Evolutionary conservation across 805 yeast species (phyloP), one percentile per base, ranked within the genome.

Genomic region (Metschnikowia cerradonensis): DNA sequence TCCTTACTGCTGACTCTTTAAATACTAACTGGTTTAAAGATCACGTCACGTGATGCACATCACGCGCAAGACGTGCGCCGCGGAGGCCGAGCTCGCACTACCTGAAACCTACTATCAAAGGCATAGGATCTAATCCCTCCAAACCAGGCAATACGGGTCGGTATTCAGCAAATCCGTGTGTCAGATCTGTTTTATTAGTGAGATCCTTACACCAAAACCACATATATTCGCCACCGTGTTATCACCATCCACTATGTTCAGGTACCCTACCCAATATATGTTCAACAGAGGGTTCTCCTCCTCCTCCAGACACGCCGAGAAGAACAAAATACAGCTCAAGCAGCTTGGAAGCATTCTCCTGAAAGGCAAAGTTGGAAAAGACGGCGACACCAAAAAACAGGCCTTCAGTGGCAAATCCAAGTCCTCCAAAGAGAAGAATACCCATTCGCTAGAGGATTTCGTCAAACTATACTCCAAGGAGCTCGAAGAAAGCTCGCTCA

Each of bases 271-370:
- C n/a, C 30, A 39, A 8, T 31, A 39, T 10, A 14, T 14, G 32
- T n/a, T 32, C 10, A 32, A n/a, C 31, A 32, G 45, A 10, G 14
- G 38, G 10, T 34, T 42, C 31, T 14, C 38, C 31, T 14, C 33
- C 2, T 41, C 41, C 13, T n/a, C 30, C 26, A 42, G 23, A 15
- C 11, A 30, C 7, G 37, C 34, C 3, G 48, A 49, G 38, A 49
- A 50, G 1, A 48, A 42, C 47, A 65, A 65, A 47, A 58, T 60
- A 34, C 59, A 64, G 36, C 64, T 72, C 35, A 67, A 66, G 53
- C 63, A 59, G 33, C 57, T 72, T 31, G 75, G 72, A 14, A 46
- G 59, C 47, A 56, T 64, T 11, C 59, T 72, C 15, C 74, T 65
- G 53, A 66, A 67, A 40, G 73, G 73, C 1, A 64, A 61, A 44